Evolutionary conservation across 2,329 filamentous ascomycete species (phyloP), one percentile per base, ranked within the genome.

Genomic region (Neopestalotiopsis rosae): DNA sequence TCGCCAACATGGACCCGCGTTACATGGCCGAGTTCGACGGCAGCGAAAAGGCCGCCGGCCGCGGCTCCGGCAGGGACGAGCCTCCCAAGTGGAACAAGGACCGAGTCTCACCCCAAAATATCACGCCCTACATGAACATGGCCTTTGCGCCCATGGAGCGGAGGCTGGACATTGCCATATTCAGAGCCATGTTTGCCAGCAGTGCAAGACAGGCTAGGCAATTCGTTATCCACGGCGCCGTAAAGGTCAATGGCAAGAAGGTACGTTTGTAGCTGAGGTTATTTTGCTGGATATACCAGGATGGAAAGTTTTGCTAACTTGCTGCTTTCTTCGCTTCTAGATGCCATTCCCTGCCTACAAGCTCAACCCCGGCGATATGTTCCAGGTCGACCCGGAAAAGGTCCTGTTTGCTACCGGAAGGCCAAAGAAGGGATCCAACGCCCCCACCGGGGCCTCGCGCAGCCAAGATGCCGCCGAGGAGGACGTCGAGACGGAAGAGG

Each of bases 341-440:
- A 97, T 98, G 93, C 87, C 88, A 72, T 93, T 96, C 78, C 95
- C 96, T 9, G 92, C 94, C 67, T 99, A 99, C 81, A 90, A 94
- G 72, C 88, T 99, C 52, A 99, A 99, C 81, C 97, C 96, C 2
- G 96, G 96, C 74, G 96, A 99, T 80, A 94, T 99, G 90, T 99
- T 99, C 86, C 94, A 97, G 79, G 95, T 99, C 75, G 92, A 98
- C 24, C 87, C 93, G 45, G 94, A 97, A 52, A 90, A 91, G 74
- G 96, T 99, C 68, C 87, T 99, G 81, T 95, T 88, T 76, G 95
- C 94, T 42, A 97, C 95, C 1, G 96, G 96, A 69, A 87, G 88
- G 32, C 88, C 89, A 63, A 96, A 94, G 81, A 86, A 71, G 71
- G 66, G 52, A 52, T 58, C 70, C 68, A 63, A 63, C 63, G 76